Conservation (phyloP, 1,284 basidiomycete species). For the Ceratobasidium sp. region DNA sequence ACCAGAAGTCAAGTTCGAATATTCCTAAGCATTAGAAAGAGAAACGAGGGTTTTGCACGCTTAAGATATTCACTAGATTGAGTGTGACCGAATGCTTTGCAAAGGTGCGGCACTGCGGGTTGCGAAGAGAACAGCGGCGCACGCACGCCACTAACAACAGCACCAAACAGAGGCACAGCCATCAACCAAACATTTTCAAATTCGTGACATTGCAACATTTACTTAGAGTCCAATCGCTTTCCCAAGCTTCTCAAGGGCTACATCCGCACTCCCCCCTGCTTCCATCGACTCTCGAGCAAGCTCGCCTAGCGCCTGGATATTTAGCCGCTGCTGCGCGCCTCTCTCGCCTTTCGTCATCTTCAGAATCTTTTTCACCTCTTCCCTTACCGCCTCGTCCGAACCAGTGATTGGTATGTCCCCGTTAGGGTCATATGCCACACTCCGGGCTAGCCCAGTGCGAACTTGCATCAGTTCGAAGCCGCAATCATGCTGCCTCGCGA, state of each 20-base stretch:
- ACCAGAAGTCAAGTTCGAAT: too few species aligned
- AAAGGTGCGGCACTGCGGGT: too few species aligned
- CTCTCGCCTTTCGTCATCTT: constrained; percentile 1
- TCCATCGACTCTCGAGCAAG: background rate
- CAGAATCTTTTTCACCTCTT: background rate
- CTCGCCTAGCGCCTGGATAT: constrained; percentile 6
- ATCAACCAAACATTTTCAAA: background rate
- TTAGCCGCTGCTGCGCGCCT: constrained; percentile 16
- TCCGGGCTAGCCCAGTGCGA: constrained; percentile 4
- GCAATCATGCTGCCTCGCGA: constrained; percentile 9
- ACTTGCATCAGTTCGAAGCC: constrained; percentile 42
- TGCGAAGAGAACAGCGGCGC: background rate
- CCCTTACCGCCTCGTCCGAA: constrained; percentile 15
- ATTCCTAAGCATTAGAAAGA: too few species aligned
- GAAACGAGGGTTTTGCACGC: too few species aligned
- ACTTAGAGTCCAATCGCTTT: background rate
- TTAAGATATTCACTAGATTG: too few species aligned
- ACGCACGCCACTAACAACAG: background rate
- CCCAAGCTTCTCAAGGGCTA: constrained; percentile 12
- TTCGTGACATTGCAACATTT: too few species aligned
- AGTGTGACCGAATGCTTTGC: too few species aligned
- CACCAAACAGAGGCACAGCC: background rate
- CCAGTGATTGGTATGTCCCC: constrained; percentile 13
- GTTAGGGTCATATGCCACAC: background rate
- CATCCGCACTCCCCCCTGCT: constrained; percentile 21